Percentiles rank a stretch among this genome's conserved stretches.
phyloP scores from a whole-genome alignment of 495 filamentous ascomycete genomes.

The Lasiosphaeria miniovina region DNA sequence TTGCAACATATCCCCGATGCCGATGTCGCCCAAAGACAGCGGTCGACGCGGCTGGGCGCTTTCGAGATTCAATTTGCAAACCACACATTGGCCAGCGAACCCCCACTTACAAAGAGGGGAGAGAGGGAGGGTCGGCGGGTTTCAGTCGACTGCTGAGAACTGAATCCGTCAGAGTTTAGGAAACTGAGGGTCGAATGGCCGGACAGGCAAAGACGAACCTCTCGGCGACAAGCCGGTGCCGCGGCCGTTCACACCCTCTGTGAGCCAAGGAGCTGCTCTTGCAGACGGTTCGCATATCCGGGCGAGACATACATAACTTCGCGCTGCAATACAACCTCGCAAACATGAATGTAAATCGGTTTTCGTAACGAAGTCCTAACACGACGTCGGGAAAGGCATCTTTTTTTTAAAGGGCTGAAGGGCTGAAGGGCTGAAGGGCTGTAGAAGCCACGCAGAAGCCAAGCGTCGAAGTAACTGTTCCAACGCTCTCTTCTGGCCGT shows the following conservation, averaged over 20 bases:
- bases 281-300: constrained; percentile 26
- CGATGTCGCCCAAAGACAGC: no score
- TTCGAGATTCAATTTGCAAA: no score
- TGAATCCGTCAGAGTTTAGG: neutral
- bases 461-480: neutral
- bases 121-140: neutral
- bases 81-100: neutral
- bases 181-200: neutral
- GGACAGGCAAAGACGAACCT: neutral
- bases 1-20: no score
- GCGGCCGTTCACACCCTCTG: constrained; percentile 15
- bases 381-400: no score
- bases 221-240: constrained; percentile 4
- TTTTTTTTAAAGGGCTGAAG: neutral
- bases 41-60: no score
- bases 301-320: constrained; percentile 19
- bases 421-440: constrained; percentile 3
- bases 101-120: neutral
- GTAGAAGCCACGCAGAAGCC: constrained; percentile 1
- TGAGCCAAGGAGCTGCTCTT: constrained; percentile 11
- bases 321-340: neutral
- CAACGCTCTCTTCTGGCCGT: neutral
- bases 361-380: neutral
- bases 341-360: neutral
- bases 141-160: neutral